Percentiles rank a stretch among this genome's conserved stretches.
Evolutionary conservation across 495 filamentous ascomycete species (phyloP).

Genomic region (Trichocladium uniseriatum): DNA sequence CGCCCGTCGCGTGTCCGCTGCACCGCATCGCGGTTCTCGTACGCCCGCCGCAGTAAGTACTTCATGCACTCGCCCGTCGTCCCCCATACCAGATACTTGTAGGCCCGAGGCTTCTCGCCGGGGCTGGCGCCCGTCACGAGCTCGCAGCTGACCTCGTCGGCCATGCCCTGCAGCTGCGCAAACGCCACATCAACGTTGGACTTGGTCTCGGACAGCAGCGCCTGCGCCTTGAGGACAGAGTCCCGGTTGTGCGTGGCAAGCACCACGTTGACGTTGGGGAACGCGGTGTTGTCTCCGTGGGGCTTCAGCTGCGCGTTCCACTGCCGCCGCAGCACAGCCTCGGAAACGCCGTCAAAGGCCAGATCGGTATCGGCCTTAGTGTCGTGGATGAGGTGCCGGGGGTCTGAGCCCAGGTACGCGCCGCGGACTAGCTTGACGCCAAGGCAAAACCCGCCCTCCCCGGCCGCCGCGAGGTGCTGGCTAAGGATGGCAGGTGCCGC

Average conservation of each 20-base stretch:
- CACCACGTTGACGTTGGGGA: constrained; percentile 61
- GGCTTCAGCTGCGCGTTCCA: constrained; percentile 43
- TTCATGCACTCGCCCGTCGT: constrained; percentile 88
- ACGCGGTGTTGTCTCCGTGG: constrained; percentile 30
- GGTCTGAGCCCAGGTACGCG: constrained; percentile 78
- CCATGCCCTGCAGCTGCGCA: constrained; percentile 94
- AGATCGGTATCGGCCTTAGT: constrained; percentile 68
- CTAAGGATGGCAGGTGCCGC: constrained; percentile 55
- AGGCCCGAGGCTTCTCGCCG: constrained; percentile 43
- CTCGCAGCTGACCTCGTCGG: constrained; percentile 84
- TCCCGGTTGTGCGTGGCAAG: constrained; percentile 90
- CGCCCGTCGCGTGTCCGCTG: constrained; percentile 64
- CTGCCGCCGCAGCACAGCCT: constrained; percentile 30
- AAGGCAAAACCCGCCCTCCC: constrained; percentile 61
- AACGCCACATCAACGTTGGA: constrained; percentile 58
- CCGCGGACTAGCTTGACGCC: constrained; percentile 90
- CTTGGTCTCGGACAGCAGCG: constrained; percentile 22
- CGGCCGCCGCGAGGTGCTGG: constrained; percentile 55
- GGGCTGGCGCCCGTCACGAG: constrained; percentile 43
- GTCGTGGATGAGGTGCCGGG: constrained; percentile 65
- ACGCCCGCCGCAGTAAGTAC: constrained; percentile 72
- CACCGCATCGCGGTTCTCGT: constrained; percentile 89
- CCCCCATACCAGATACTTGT: constrained; percentile 91
- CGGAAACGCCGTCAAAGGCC: constrained; percentile 32
- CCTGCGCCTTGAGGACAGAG: constrained; percentile 62